Evolutionary conservation across 371 early-diverging fungal species (phyloP).

Genomic region (Rhizopus microsporus): DNA sequence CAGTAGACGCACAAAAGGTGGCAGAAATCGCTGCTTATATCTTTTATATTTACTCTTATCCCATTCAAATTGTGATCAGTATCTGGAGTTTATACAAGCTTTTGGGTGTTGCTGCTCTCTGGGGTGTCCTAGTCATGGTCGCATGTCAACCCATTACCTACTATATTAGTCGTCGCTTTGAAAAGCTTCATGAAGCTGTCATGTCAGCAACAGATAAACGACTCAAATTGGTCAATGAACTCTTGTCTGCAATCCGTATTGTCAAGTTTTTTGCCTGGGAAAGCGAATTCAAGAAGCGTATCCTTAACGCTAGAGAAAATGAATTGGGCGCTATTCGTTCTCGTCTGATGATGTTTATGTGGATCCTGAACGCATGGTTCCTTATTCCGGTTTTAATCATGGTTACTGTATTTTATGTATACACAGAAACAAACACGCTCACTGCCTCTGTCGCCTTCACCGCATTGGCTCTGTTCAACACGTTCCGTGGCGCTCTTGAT

Average conservation of each 20-base stretch:
- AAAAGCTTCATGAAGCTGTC: conserved; percentile 50
- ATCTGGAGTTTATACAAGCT: conserved; percentile 63
- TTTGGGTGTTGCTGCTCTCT: conserved; percentile 65
- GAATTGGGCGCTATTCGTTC: conserved; percentile 51
- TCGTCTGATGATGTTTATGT: conserved; percentile 49
- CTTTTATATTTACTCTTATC: conserved; percentile 61
- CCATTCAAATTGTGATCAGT: conserved; percentile 60
- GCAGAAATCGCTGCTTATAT: conserved; percentile 55
- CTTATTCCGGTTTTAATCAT: conserved; percentile 35
- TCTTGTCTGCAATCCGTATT: conserved; percentile 74
- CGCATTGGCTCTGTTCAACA: conserved; percentile 64
- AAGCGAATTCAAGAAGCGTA: conserved; percentile 61
- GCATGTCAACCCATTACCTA: conserved; percentile 64
- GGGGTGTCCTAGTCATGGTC: conserved; percentile 62
- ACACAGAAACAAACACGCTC: conserved; percentile 54
- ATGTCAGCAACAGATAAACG: conserved; percentile 68
- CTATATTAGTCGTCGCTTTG: conserved; percentile 50
- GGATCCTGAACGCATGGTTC: conserved; percentile 48
- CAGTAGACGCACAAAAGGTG: conserved; percentile 61
- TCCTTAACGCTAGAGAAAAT: conserved; percentile 46
- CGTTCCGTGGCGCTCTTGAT: conserved; percentile 70
- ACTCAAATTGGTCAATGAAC: conserved; percentile 67
- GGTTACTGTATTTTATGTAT: conserved; percentile 55
- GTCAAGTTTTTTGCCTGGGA: conserved; percentile 89
- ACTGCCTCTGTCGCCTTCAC: conserved; percentile 70